These are phyloP conservation scores for Achaetomium macrosporum DNA, from an alignment of 2,329 filamentous ascomycete species.

Conservation along the genomic window DNA sequence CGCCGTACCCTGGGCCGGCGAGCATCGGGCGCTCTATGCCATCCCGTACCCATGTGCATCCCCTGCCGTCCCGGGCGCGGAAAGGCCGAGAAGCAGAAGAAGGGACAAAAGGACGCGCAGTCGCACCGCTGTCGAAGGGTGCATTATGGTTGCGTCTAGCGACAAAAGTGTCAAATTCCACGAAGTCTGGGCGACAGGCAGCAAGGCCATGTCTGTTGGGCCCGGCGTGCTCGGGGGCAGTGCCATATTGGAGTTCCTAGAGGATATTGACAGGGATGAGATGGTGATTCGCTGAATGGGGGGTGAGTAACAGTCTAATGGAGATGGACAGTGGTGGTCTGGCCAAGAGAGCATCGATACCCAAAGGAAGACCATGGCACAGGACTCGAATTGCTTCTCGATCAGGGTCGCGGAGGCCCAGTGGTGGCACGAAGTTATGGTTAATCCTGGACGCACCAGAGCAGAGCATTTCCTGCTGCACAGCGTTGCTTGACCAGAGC, in stretches of 20 bases:
- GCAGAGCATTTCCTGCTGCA: neutral
- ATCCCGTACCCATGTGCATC: constrained; percentile 66
- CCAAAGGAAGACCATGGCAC: too few relatives aligned
- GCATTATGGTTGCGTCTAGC: constrained; percentile 85
- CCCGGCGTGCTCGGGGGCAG: constrained; percentile 70
- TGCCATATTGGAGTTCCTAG: constrained; percentile 74
- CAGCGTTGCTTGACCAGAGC: constrained; percentile 9
- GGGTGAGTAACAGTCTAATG: neutral
- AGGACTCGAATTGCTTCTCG: too few relatives aligned
- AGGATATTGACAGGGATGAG: constrained; percentile 71
- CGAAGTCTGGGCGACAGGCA: constrained; percentile 75
- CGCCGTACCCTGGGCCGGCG: constrained; percentile 75
- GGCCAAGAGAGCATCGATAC: neutral
- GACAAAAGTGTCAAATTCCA: constrained; percentile 93
- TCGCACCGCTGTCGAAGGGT: constrained; percentile 63
- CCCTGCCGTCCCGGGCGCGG: constrained; percentile 21
- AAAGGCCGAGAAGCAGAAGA: constrained; percentile 8
- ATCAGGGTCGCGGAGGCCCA: neutral
- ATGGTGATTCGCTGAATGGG: constrained; percentile 61
- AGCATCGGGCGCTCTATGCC: constrained; percentile 78
- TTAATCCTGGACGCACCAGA: neutral
- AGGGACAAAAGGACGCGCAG: constrained; percentile 34
- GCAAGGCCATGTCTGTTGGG: constrained; percentile 46
- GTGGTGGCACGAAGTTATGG: neutral
- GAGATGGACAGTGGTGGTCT: neutral